Base-by-base conservation (phyloP, 768 basidiomycete genomes). In the Tylopilus sp. region DNA sequence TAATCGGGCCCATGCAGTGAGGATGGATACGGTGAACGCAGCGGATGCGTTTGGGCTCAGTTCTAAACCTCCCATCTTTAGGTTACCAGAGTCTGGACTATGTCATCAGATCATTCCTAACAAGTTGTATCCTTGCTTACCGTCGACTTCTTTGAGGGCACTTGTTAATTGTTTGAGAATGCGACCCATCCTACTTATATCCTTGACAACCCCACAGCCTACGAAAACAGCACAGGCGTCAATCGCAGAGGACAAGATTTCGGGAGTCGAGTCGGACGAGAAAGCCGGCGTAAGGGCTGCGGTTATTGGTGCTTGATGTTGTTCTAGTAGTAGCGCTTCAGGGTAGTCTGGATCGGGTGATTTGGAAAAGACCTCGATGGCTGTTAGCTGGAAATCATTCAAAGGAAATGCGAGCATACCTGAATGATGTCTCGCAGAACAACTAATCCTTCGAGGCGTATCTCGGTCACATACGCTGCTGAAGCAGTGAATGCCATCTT, bases 401-500 rank as follows among this genome's bases (percentile, higher is more conserved):
- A 25, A 24, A 37, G 12, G 13, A 17, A 22, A 41, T 19, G 5
- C 7, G 14, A 43, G 53, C 72, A 43, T 62, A 91, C 96, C 78
- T 94, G 83, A 55, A 99, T 94, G 28, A 98, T 91, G 68, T 98
- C 95, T 28, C 85, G 79, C 25, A 99, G 73, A 6, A 99, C 91
- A 9, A 91, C 78, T 25, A 98, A 72, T 2, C 97, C 97, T 66
- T 93, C 90, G 25, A 98, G 72, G 30, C 96, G 81, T 56, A 98
- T 98, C 67, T 98, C 93, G 10, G 91, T 94, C 29, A 98, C 94
- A 66, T 97, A 91, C 5, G 97, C 94, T 0, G 96, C 92, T 16
- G 93, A 94, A 1, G 97, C 95, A 13, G 92, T 96, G 68, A 99
- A 98, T 0, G 97, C 96, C 87, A 98, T 97, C 72, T 82, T 91